Evolutionary conservation across 2,329 filamentous ascomycete genomes (phyloP).

Genomic region (Alternaria solani): DNA sequence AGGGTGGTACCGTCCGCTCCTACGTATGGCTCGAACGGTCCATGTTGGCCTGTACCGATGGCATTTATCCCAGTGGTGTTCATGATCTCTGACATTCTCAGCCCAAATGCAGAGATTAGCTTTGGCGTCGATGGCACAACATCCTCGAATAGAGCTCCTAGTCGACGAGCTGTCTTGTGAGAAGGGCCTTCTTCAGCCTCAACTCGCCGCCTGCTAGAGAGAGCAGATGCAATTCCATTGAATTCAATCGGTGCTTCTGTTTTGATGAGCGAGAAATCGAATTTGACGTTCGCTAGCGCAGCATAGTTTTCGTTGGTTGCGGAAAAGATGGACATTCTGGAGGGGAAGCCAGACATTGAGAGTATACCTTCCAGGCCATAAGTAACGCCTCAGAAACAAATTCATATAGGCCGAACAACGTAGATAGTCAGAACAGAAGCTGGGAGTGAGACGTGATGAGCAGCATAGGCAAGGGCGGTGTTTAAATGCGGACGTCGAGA

Average conservation of each 20-base stretch:
- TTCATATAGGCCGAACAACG: too few species aligned
- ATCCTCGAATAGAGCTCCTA: constrained; percentile 53
- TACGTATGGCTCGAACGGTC: constrained; percentile 29
- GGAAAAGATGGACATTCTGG: neutral
- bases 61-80: neutral
- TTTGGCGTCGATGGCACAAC: constrained; percentile 43
- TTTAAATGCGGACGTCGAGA: too few species aligned
- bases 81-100: constrained; percentile 33
- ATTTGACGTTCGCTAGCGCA: constrained; percentile 45
- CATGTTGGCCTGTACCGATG: neutral
- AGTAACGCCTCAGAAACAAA: neutral
- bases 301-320: constrained; percentile 25
- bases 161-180: constrained; percentile 51
- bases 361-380: neutral
- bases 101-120: constrained; percentile 49
- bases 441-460: too few species aligned
- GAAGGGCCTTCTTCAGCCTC: constrained; percentile 51
- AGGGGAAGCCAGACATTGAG: neutral
- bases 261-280: constrained; percentile 56
- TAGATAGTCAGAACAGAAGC: too few species aligned
- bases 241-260: constrained; percentile 53
- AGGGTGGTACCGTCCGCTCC: constrained; percentile 47
- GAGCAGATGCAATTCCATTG: constrained; percentile 33
- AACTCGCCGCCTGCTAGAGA: constrained; percentile 42
- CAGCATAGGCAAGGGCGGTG: too few species aligned